Evolutionary conservation across 768 basidiomycete species (phyloP).

Genomic region (Suillus americanus): DNA sequence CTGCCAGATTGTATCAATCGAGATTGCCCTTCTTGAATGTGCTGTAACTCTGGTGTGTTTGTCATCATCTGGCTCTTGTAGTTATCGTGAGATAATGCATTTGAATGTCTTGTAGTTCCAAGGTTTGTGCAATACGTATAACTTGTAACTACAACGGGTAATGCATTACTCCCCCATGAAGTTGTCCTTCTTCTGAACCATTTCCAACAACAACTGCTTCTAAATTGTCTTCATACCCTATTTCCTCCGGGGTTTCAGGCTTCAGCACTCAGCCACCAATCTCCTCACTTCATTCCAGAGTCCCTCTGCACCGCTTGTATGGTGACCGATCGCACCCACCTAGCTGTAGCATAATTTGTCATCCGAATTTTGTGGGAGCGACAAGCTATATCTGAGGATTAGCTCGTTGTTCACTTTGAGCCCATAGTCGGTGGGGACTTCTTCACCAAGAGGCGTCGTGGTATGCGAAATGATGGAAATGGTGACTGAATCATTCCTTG

Average conservation of each 20-base stretch:
- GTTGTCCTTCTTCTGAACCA: slow-evolving; percentile 61
- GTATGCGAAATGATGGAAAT: slow-evolving; percentile 66
- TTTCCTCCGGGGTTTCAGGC: slow-evolving; percentile 20
- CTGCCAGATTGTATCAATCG: too few species aligned
- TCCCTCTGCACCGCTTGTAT: slow-evolving; percentile 51
- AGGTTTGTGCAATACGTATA: too few species aligned
- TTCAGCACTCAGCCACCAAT: slow-evolving; percentile 22
- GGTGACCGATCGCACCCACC: slow-evolving; percentile 66
- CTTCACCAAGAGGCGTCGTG: slow-evolving; percentile 39
- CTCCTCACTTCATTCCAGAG: slow-evolving; percentile 57
- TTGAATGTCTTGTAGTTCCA: too few species aligned
- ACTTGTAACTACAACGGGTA: too few species aligned
- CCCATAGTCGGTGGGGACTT: slow-evolving; percentile 91
- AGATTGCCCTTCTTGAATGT: too few species aligned
- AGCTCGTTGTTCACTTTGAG: slow-evolving; percentile 89
- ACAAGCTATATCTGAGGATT: slow-evolving; percentile 91
- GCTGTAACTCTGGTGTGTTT: too few species aligned
- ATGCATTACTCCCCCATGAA: too few species aligned
- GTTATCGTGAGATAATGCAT: too few species aligned
- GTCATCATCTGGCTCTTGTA: too few species aligned
- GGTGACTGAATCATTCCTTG: slow-evolving; percentile 36
- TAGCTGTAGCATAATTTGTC: slow-evolving; percentile 84
- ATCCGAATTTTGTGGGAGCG: slow-evolving; percentile 74
- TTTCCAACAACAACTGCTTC: slow-evolving; percentile 65
- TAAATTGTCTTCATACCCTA: slow-evolving; percentile 56